Percentiles rank a stretch among this genome's conserved stretches.
These are phyloP conservation scores for Aureobasidium sp. DNA, from an alignment of 2,329 filamentous ascomycete species.

Conservation along the genomic window DNA sequence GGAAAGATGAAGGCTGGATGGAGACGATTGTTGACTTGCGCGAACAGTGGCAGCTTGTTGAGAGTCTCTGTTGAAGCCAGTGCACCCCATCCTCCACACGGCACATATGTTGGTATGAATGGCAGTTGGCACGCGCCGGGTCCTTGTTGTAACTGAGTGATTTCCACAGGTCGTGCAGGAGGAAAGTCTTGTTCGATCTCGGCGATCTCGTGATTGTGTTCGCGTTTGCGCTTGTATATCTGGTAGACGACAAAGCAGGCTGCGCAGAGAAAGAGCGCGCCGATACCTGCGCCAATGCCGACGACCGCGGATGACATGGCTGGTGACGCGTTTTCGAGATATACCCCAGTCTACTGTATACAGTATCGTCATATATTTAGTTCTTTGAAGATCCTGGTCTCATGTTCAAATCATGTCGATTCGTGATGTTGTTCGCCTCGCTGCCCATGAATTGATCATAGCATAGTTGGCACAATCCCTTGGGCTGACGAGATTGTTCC, in stretches of 20 bases:
- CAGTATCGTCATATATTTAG: not conserved
- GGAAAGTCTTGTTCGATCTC: constrained; percentile 21
- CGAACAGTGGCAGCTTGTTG: constrained; percentile 11
- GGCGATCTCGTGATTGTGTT: constrained; percentile 21
- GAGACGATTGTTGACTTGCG: not conserved
- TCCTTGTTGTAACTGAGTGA: constrained; percentile 17
- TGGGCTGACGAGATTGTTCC: not conserved
- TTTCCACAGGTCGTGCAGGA: not conserved
- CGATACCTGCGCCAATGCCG: constrained; percentile 24
- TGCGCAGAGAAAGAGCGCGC: constrained; percentile 21
- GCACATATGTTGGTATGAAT: constrained; percentile 27
- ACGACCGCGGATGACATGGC: constrained; percentile 11
- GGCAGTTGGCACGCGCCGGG: not conserved
- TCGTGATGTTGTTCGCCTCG: not conserved
- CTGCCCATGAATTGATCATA: not conserved
- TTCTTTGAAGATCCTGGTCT: not conserved
- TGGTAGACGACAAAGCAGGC: constrained; percentile 20
- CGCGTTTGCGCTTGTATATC: constrained; percentile 20
- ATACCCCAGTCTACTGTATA: not conserved
- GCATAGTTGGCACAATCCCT: not conserved
- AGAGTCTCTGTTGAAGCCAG: constrained; percentile 33
- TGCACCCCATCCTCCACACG: constrained; percentile 33
- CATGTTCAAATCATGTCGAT: not conserved
- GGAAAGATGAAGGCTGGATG: constrained; percentile 2
- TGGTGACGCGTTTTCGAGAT: not conserved